Evolutionary conservation across 2,329 filamentous ascomycete species (phyloP), one percentile per base, ranked within the genome.

Genomic region (Neurospora sp.): DNA sequence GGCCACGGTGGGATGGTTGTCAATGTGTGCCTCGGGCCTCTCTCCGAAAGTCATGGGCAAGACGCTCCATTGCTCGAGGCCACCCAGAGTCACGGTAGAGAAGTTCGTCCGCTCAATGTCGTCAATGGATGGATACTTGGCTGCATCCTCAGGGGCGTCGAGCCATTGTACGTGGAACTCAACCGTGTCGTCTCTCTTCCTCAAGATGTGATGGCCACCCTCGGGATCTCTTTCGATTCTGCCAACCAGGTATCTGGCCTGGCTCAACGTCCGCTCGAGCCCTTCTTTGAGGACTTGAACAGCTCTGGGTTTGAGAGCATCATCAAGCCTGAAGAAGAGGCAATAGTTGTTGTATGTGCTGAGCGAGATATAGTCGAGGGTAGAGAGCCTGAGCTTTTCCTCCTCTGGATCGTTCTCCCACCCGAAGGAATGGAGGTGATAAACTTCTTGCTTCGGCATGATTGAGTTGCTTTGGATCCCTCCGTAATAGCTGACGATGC

Each of bases 171-270:
- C 75, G 37, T 75, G 43, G 15, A 77, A 77, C 23, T 72, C 71
- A 10, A 78, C 75, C 0, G 75, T 78, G 67, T 74, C 75, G n/a
- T 77, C 71, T 40, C 69, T 75, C 46, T 75, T 76, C 70, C 77
- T 77, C 33, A 75, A 74, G 46, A 77, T 79, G 2, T 72, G 76
- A 69, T 81, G 76, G 4, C 73, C 70, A 23, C 80, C 76, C 1
- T 78, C 76, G 0, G 77, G 75, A 0, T 82, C 77, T 46, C 78
- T 77, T 70, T 83, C 82, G 57, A 84, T 81, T 1, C 75, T 78
- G 0, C 81, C 79, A 23, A 77, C 78, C 8, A 82, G 74, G 68
- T 83, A 79, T 2, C 80, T 73, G 0, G 74, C 73, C 68, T 83
- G 81, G 38, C 76, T 76, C 0, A 83, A 74, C 1, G 79, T 81